Percentiles rank a stretch among this genome's conserved stretches.
These are phyloP conservation scores for Halenospora varia DNA, from an alignment of 495 filamentous ascomycete species.

Conservation along the genomic window DNA sequence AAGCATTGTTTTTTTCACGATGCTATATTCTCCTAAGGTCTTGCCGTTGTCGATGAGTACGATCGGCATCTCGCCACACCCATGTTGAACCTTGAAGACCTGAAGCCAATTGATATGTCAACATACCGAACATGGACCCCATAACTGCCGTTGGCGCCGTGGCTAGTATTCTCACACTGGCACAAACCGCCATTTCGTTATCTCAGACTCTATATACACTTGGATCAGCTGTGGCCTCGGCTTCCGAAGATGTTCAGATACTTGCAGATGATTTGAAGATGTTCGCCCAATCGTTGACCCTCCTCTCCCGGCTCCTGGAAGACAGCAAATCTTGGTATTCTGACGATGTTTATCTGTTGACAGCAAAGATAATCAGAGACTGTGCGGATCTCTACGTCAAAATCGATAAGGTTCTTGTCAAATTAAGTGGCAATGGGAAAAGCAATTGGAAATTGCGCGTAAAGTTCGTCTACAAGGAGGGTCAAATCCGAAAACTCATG, in stretches of 20 bases:
- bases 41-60: no score
- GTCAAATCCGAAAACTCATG: slow-evolving; percentile 15
- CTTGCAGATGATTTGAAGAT: slow-evolving; percentile 17
- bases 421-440: slow-evolving; percentile 13
- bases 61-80: not conserved
- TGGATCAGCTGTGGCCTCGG: slow-evolving; percentile 9
- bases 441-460: slow-evolving; percentile 13
- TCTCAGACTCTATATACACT: slow-evolving; percentile 13
- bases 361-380: slow-evolving; percentile 21
- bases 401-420: slow-evolving; percentile 18
- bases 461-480: slow-evolving; percentile 19
- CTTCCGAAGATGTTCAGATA: slow-evolving; percentile 13
- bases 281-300: slow-evolving; percentile 15
- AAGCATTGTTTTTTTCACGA: no score
- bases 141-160: slow-evolving; percentile 13
- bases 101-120: not conserved
- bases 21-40: no score
- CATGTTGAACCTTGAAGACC: not conserved
- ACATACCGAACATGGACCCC: slow-evolving; percentile 12
- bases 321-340: slow-evolving; percentile 18
- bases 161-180: slow-evolving; percentile 8
- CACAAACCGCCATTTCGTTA: slow-evolving; percentile 13
- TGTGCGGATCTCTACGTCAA: slow-evolving; percentile 20
- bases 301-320: slow-evolving; percentile 15
- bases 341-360: slow-evolving; percentile 19